Conservation (phyloP, 208 protist species). For the Acanthamoeba triangularis region DNA sequence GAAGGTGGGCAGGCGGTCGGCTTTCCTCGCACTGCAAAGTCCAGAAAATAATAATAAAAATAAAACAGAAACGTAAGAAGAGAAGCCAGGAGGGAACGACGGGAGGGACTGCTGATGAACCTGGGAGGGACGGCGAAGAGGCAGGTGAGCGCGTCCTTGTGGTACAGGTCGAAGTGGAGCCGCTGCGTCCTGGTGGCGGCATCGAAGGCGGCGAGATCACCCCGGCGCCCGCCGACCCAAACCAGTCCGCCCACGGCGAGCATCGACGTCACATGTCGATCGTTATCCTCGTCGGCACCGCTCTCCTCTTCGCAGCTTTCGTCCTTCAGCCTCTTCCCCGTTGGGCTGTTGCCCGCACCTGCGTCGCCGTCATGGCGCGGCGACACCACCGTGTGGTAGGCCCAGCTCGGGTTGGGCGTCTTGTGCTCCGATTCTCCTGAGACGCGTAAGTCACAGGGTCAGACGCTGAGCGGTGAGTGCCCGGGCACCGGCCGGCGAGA, state of each 20-base stretch:
- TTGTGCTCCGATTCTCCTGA: neutral
- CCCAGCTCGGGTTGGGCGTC: slow-evolving; percentile 14
- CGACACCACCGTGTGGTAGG: neutral
- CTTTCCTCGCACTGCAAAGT: neutral
- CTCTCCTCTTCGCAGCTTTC: neutral
- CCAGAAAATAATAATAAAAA: too few relatives aligned
- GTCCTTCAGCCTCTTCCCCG: neutral
- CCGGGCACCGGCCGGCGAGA: neutral
- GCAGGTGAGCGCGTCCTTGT: slow-evolving; percentile 46
- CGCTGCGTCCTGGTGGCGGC: neutral
- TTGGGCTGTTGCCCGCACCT: neutral
- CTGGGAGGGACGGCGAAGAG: neutral
- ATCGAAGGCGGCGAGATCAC: neutral
- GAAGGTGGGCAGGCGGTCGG: neutral
- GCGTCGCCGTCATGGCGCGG: neutral
- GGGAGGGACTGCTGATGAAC: neutral
- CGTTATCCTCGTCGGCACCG: neutral
- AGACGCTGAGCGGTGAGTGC: neutral
- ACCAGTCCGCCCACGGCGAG: neutral
- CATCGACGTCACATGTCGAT: slow-evolving; percentile 3
- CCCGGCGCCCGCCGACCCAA: neutral
- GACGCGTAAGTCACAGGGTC: too few relatives aligned
- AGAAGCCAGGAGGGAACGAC: neutral
- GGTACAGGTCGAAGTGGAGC: neutral
- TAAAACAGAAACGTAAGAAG: neutral